Percentiles rank a stretch among this genome's conserved stretches.
phyloP scores from a whole-genome alignment of 2,329 filamentous ascomycete genomes.

The Botrytis galanthina region DNA sequence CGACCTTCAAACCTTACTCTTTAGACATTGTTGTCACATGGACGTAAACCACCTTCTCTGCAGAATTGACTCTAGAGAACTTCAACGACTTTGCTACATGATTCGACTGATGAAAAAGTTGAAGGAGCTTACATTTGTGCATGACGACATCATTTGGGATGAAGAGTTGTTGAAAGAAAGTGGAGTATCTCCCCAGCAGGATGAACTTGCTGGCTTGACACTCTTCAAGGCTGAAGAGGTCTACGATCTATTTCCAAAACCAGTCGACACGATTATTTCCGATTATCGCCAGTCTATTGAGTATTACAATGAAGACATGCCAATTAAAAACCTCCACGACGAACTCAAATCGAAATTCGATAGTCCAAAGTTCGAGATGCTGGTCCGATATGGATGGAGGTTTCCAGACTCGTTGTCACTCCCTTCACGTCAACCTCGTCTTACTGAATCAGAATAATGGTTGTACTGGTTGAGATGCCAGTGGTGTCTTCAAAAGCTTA shows the following conservation, averaged over 20 bases:
- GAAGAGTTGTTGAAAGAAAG: fast-evolving
- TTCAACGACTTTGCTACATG: neutral
- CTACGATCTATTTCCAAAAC: neutral
- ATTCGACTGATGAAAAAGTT: neutral
- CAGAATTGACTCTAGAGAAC: fast-evolving
- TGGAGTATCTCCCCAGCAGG: neutral
- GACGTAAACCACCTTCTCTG: fast-evolving
- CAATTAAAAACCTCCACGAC: fast-evolving
- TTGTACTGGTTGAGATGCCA: too few relatives aligned
- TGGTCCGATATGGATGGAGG: neutral
- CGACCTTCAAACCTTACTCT: neutral
- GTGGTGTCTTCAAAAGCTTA: neutral
- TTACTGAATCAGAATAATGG: neutral
- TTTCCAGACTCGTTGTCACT: neutral
- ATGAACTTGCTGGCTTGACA: neutral
- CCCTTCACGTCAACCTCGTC: neutral
- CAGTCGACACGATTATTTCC: fast-evolving
- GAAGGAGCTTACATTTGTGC: neutral
- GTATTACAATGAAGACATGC: neutral
- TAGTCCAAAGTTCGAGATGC: neutral
- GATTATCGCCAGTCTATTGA: neutral
- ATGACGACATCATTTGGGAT: neutral
- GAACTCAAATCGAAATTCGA: neutral
- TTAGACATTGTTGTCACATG: fast-evolving
- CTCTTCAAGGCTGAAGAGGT: neutral